These are phyloP conservation scores for Ogataea dorogensis DNA, from an alignment of 805 yeast species.

Conservation along the genomic window DNA sequence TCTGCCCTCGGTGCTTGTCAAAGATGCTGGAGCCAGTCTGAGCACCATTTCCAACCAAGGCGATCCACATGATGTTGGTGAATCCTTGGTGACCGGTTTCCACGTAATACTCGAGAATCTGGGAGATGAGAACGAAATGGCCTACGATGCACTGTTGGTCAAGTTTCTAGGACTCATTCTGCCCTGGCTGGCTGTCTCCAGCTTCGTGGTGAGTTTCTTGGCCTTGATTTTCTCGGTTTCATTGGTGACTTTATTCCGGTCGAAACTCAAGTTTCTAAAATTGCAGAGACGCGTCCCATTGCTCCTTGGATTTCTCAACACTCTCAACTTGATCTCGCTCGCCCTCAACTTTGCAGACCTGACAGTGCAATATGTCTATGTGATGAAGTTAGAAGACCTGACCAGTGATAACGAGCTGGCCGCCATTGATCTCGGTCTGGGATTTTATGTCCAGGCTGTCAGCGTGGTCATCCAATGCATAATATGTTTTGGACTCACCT, in stretches of 20 bases:
- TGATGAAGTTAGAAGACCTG: constrained; percentile 18
- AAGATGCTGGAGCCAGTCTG: constrained; percentile 50
- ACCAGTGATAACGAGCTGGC: constrained; percentile 20
- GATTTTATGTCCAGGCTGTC: constrained; percentile 17
- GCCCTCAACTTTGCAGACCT: constrained; percentile 13
- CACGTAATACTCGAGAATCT: constrained; percentile 34
- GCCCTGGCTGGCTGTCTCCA: constrained; percentile 12
- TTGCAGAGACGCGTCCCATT: constrained; percentile 7
- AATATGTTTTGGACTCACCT: constrained; percentile 16
- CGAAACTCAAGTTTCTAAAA: constrained; percentile 14
- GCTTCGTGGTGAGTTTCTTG: constrained; percentile 12
- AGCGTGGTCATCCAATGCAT: constrained; percentile 14
- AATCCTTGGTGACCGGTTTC: constrained; percentile 41
- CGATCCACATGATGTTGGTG: constrained; percentile 39
- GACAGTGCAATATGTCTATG: constrained; percentile 17
- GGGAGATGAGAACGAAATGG: constrained; percentile 19
- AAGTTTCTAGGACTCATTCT: constrained; percentile 16
- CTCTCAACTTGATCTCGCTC: constrained; percentile 11
- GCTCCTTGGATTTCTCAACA: constrained; percentile 10
- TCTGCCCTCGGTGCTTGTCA: constrained; percentile 43
- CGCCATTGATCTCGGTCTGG: constrained; percentile 19
- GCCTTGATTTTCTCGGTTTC: constrained; percentile 18
- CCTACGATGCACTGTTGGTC: constrained; percentile 20
- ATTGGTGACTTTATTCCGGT: constrained; percentile 17
- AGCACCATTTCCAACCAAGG: constrained; percentile 41